Conservation (phyloP, 2,329 filamentous ascomycete genomes). For the Xylariaceae sp. region DNA sequence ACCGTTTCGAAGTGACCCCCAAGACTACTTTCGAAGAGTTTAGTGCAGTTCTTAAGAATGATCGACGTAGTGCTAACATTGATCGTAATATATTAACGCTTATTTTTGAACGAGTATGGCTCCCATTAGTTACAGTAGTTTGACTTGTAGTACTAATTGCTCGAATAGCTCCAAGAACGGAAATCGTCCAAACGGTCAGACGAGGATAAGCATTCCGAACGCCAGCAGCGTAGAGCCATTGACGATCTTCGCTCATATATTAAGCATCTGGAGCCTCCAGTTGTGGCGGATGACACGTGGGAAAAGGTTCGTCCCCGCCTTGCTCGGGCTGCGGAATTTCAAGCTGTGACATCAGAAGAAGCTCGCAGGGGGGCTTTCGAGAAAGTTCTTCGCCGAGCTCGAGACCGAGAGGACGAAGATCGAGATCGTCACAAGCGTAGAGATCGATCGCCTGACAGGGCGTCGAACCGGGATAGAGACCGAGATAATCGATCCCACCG, state of each 20-base stretch:
- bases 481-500: slow-evolving; percentile 63
- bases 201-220: slow-evolving; percentile 80
- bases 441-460: slow-evolving; percentile 53
- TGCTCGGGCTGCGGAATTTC: slow-evolving; percentile 78
- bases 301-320: slow-evolving; percentile 80
- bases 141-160: slow-evolving; percentile 22
- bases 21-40: slow-evolving; percentile 90
- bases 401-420: slow-evolving; percentile 87
- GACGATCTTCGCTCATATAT: slow-evolving; percentile 82
- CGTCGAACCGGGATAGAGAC: slow-evolving; percentile 52
- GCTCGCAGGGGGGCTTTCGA: slow-evolving; percentile 81
- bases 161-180: slow-evolving; percentile 71
- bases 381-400: slow-evolving; percentile 84
- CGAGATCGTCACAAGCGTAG: slow-evolving; percentile 57
- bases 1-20: slow-evolving; percentile 83
- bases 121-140: not conserved
- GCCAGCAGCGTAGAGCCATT: slow-evolving; percentile 77
- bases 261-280: slow-evolving; percentile 84
- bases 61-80: slow-evolving; percentile 84
- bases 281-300: slow-evolving; percentile 76
- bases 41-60: slow-evolving; percentile 72
- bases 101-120: slow-evolving; percentile 72
- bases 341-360: slow-evolving; percentile 77
- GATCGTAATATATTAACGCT: slow-evolving; percentile 72
- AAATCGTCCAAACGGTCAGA: slow-evolving; percentile 68